phyloP scores from a whole-genome alignment of 192 early-diverging fungal genomes.

The Rhizophagus clarus region DNA sequence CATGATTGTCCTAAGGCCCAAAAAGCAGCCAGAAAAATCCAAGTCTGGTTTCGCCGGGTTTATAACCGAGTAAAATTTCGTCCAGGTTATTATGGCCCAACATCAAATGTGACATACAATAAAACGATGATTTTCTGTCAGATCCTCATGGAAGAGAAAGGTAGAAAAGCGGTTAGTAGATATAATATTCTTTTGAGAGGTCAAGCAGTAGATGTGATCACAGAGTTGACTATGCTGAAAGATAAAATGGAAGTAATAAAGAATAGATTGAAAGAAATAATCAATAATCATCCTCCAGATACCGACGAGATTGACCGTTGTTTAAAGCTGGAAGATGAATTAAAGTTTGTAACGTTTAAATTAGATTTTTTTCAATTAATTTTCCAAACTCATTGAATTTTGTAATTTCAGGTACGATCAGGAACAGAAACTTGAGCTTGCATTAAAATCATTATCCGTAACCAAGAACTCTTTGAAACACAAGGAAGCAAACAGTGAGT shows the following conservation, averaged over 20 bases:
- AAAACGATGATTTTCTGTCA: not conserved
- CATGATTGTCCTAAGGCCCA: not conserved
- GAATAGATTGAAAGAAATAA: constrained; percentile 6
- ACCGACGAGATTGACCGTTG: not conserved
- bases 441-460: not conserved
- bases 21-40: constrained; percentile 1
- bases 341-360: not conserved
- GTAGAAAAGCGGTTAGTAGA: not conserved
- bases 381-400: not conserved
- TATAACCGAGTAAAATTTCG: not conserved
- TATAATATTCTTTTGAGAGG: constrained; percentile 31
- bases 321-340: not conserved
- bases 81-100: not conserved
- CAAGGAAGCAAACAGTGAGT: not conserved
- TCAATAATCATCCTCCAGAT: not conserved
- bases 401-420: not conserved
- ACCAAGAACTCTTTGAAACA: not conserved
- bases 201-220: not conserved
- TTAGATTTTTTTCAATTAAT: not conserved
- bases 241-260: not conserved
- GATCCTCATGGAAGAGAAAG: not conserved
- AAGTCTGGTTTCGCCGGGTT: not conserved
- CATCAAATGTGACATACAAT: not conserved
- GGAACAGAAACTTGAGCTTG: not conserved
- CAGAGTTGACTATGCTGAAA: not conserved